These are phyloP conservation scores for Conticribra weissflogii DNA, from an alignment of 108 stramenopile genomes.

Conservation along the genomic window DNA sequence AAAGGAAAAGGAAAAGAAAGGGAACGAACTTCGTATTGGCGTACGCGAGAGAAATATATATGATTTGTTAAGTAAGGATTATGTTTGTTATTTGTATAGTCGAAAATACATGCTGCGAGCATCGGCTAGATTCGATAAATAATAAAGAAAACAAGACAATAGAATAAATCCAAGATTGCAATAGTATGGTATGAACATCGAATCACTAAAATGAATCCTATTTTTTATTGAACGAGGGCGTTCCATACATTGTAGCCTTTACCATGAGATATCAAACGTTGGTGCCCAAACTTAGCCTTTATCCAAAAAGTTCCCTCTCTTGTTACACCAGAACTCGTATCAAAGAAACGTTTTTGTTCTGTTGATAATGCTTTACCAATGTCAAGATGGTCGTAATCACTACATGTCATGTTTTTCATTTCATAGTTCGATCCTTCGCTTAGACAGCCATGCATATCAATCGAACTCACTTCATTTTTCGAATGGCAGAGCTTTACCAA, in stretches of 20 bases:
- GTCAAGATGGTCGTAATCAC: conserved; percentile 6
- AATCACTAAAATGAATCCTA: neutral
- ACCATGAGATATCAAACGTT: conserved; percentile 56
- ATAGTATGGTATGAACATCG: neutral
- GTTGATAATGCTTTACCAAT: conserved; percentile 21
- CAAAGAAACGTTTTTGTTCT: conserved; percentile 16
- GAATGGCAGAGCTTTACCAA: conserved; percentile 48
- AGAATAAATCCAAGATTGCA: conserved; percentile 11
- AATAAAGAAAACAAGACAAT: conserved; percentile 3
- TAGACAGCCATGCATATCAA: conserved; percentile 63
- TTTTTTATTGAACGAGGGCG: neutral
- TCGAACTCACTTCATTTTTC: conserved; percentile 24
- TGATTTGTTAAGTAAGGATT: neutral
- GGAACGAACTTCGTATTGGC: too few relatives aligned
- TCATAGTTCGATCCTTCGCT: conserved; percentile 73
- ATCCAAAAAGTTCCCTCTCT: conserved; percentile 59
- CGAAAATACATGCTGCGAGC: neutral
- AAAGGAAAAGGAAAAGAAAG: too few relatives aligned
- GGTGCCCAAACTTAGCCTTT: conserved; percentile 52
- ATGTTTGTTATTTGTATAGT: neutral
- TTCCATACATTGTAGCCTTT: conserved; percentile 75
- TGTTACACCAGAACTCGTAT: conserved; percentile 41
- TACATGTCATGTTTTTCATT: conserved; percentile 47
- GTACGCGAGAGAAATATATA: too few relatives aligned
- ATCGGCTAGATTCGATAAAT: neutral